Percentiles rank a stretch among this genome's conserved stretches.
phyloP scores from a whole-genome alignment of 805 yeast species.

The Wickerhamiella lipophila region DNA sequence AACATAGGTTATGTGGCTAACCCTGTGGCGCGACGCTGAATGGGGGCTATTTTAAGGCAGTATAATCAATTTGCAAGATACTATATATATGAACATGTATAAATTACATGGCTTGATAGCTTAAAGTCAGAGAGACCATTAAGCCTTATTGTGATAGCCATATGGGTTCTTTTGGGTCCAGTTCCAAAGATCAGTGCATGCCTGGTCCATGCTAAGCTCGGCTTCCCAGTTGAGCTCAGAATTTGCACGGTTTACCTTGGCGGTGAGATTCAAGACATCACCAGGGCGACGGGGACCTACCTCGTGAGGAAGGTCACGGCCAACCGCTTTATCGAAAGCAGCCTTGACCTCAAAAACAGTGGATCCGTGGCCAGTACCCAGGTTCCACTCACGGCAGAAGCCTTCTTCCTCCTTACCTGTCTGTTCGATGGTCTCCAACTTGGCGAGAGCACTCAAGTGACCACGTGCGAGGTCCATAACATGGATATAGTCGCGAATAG shows the following conservation, averaged over 20 bases:
- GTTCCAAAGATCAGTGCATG: conserved; percentile 63
- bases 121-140: too few species aligned
- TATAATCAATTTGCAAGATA: too few species aligned
- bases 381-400: conserved; percentile 66
- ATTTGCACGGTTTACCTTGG: conserved; percentile 55
- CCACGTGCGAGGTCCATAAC: conserved; percentile 71
- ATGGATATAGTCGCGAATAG: conserved; percentile 70
- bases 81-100: too few species aligned
- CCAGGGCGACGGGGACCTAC: conserved; percentile 60
- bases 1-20: not conserved
- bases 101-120: too few species aligned
- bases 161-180: conserved; percentile 61
- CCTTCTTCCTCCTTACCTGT: conserved; percentile 30
- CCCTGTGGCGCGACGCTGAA: not conserved
- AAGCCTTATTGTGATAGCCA: conserved; percentile 33
- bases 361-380: conserved; percentile 71
- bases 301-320: conserved; percentile 49
- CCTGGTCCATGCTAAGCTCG: conserved; percentile 41
- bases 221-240: conserved; percentile 55
- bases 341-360: conserved; percentile 61
- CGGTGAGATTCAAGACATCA: conserved; percentile 64
- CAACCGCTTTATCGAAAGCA: conserved; percentile 54
- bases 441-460: conserved; percentile 56
- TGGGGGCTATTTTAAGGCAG: too few species aligned
- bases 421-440: conserved; percentile 31